Evolutionary conservation across 768 basidiomycete genomes (phyloP).

Genomic region (Gelatoporia subvermispora): DNA sequence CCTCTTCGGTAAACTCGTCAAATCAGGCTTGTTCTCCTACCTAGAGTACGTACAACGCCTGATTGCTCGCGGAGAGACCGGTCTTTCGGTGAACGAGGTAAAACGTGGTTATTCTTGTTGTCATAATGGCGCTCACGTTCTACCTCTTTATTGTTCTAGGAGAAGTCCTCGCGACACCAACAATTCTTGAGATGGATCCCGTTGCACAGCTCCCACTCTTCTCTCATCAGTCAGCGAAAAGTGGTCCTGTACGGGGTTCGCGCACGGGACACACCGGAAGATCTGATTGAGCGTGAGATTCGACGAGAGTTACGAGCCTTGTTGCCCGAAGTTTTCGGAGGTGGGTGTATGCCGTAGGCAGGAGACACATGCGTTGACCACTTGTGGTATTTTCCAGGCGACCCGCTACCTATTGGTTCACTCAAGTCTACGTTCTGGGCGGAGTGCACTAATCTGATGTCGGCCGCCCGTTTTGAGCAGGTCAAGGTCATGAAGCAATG

Average conservation of each 20-base stretch:
- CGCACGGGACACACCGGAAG: conserved; percentile 67
- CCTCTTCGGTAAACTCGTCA: conserved; percentile 68
- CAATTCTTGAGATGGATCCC: conserved; percentile 71
- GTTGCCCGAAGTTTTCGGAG: conserved; percentile 66
- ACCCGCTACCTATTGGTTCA: not conserved
- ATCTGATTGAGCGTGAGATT: conserved; percentile 63
- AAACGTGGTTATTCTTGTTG: conserved; percentile 11
- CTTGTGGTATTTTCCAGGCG: conserved; percentile 7
- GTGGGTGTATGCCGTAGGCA: conserved; percentile 25
- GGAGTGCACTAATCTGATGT: conserved; percentile 42
- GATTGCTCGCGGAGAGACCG: conserved; percentile 72
- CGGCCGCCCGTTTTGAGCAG: conserved; percentile 70
- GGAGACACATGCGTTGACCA: not conserved
- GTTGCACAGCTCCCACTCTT: conserved; percentile 51
- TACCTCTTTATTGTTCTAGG: conserved; percentile 30
- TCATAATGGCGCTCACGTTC: not conserved
- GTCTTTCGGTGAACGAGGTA: conserved; percentile 52
- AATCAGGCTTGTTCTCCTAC: conserved; percentile 69
- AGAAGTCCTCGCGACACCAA: conserved; percentile 55
- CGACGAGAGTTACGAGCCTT: conserved; percentile 61
- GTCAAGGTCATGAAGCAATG: conserved; percentile 65
- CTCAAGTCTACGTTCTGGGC: conserved; percentile 19
- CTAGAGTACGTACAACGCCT: conserved; percentile 71
- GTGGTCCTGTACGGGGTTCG: conserved; percentile 65
- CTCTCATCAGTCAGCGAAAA: conserved; percentile 64